Base-by-base conservation (phyloP, 2,329 filamentous ascomycete species). In the Teratosphaeria gauchensis region DNA sequence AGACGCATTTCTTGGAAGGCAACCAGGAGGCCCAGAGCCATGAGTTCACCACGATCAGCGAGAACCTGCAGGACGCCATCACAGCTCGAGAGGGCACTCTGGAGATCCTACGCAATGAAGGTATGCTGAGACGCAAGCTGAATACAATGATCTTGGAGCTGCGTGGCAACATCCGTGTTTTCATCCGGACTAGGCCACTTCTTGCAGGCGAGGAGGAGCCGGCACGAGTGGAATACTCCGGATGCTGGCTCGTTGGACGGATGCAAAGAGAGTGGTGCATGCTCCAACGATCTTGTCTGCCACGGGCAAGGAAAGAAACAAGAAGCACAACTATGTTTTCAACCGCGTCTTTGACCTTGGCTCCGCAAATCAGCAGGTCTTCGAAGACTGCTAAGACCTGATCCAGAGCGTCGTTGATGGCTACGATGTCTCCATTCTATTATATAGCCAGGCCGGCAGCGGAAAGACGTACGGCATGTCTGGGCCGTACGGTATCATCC, bases 351-450 rank as follows among this genome's bases (percentile, higher is more conserved):
- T 99, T 69, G 82, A 85, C 0, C 91, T 92, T 0, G 75, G 77
- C 0, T 84, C 87, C 1, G 82, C 87, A 65, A 99, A 99, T 70
- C 80, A 84, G 19, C 88, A 95, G 64, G 86, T 99, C 1, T 99
- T 99, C 71, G 90, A 89, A 58, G 94, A 99, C 71, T 97, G 97
- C 70, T 94, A 90, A 58, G 94, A 99, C 71, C 83, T 99, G 35
- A 92, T 99, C 1, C 94, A 99, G 74, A 95, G 90, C 66, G 94
- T 95, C 0, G 80, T 99, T 46, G 94, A 99, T 69, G 94, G 94
- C 1, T 99, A 96, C 78, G 99, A 97, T 66, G 94, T 99, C 56
- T 97, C 92, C 74, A 97, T 99, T 63, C 96, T 99, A 76, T 96
- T 92, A 71, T 99, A 99, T 70, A 94, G 94, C 51, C 94, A 99